These are phyloP conservation scores for Verticillium nonalfalfae DNA, from an alignment of 2,329 filamentous ascomycete species.

Conservation along the genomic window DNA sequence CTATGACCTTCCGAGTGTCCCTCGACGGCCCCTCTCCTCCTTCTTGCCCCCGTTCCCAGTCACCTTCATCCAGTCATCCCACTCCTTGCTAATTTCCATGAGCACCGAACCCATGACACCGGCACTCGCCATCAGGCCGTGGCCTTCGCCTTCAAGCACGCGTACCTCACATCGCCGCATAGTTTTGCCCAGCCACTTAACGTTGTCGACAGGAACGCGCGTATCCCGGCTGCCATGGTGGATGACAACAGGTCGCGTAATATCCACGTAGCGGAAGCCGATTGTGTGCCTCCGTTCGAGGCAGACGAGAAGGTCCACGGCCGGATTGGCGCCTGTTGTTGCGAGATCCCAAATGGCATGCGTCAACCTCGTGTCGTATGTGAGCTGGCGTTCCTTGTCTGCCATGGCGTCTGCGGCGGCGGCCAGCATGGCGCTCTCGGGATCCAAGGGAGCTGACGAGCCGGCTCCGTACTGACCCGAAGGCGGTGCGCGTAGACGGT, in stretches of 20 bases:
- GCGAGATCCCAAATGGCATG: constrained; percentile 93
- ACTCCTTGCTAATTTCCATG: constrained; percentile 89
- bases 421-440: constrained; percentile 31
- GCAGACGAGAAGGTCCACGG: constrained; percentile 87
- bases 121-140: constrained; percentile 93
- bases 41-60: constrained; percentile 30
- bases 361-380: constrained; percentile 80
- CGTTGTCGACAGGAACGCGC: constrained; percentile 89
- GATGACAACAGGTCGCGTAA: constrained; percentile 84
- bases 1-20: constrained; percentile 1
- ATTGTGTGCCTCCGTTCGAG: constrained; percentile 86
- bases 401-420: constrained; percentile 55
- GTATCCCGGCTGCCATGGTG: constrained; percentile 90
- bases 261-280: constrained; percentile 95
- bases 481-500: constrained; percentile 31
- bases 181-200: constrained; percentile 86
- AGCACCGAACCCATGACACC: constrained; percentile 90
- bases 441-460: constrained; percentile 12
- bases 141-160: constrained; percentile 84
- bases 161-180: constrained; percentile 92
- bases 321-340: constrained; percentile 86
- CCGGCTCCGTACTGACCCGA: constrained; percentile 4
- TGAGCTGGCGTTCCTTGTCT: constrained; percentile 65
- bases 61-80: constrained; percentile 76
- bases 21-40: constrained; percentile 10